Evolutionary conservation across 495 filamentous ascomycete species (phyloP).

Genomic region (Apodospora peruviana): DNA sequence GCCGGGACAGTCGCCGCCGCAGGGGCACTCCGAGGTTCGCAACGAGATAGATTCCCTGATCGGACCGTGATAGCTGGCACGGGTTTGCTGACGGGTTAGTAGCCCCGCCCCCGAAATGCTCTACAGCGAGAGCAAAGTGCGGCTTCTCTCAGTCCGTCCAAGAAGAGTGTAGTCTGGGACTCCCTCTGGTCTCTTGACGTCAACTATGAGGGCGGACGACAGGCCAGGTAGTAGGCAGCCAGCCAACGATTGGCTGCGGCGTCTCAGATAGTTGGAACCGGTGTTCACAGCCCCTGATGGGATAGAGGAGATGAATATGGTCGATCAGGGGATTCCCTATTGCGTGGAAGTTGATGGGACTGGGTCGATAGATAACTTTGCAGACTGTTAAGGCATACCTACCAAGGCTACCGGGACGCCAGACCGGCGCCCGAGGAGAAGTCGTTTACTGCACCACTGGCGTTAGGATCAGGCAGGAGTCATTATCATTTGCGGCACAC

Average conservation of each 20-base stretch:
- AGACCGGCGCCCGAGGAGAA: too few relatives aligned
- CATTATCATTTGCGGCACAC: too few relatives aligned
- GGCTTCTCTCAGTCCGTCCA: slow-evolving; percentile 25
- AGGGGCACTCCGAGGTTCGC: slow-evolving; percentile 26
- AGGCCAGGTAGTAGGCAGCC: background rate
- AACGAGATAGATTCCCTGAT: slow-evolving; percentile 26
- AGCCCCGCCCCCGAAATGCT: slow-evolving; percentile 13
- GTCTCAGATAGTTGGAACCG: too few relatives aligned
- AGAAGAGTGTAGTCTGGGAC: slow-evolving; percentile 48
- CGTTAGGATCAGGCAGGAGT: too few relatives aligned
- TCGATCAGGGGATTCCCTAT: too few relatives aligned
- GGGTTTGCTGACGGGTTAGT: slow-evolving; percentile 16
- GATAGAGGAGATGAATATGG: too few relatives aligned
- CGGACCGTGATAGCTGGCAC: slow-evolving; percentile 17
- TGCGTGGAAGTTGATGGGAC: too few relatives aligned
- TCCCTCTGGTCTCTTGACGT: slow-evolving; percentile 49
- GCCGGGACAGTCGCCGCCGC: slow-evolving; percentile 9
- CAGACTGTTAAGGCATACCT: too few relatives aligned
- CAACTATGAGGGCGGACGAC: slow-evolving; percentile 31
- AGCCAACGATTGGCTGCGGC: background rate
- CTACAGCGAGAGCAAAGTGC: slow-evolving; percentile 28
- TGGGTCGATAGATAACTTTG: too few relatives aligned
- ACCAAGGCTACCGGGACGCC: too few relatives aligned
- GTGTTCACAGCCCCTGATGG: too few relatives aligned
- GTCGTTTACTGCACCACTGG: too few relatives aligned